Base-by-base conservation (phyloP, 192 early-diverging fungal genomes). In the Diversispora eburnea region DNA sequence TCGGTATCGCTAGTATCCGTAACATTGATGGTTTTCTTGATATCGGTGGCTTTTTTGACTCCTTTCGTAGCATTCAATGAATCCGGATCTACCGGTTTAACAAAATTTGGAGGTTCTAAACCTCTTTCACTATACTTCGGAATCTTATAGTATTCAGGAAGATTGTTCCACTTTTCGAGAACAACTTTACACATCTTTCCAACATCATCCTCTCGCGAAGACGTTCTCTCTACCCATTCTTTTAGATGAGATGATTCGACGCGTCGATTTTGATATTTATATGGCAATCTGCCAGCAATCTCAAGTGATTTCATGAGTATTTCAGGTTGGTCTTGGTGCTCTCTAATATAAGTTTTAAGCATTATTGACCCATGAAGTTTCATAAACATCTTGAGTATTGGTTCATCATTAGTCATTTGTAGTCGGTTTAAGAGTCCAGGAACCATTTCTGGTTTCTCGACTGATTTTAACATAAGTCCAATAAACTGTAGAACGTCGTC, bases 161-260 rank as follows among this genome's bases (percentile, higher is more conserved):
- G 57, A 22, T 0, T 8, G 13, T 58, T 13, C 57, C 57, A 58
- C 22, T 58, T 19, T 19, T 58, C 57, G 12, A 10, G 12, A 17
- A 54, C 51, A 17, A 17, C 46, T 48, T 19, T 47, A 1, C 45
- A 45, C n/a, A 3, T n/a, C 25, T 19, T 46, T 2, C 64, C 64
- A 66, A 66, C 48, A 4, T 22, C n/a, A 22, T 66, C 64, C 22
- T 46, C 22, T 48, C 64, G 64, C 5, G 9, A 25, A 12, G 19
- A n/a, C 17, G 48, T 48, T 48, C 25, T 46, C 10, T n/a, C 13
- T 42, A 66, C 64, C 64, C 64, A 66, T 47, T 66, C 64, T 48
- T 66, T 66, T 22, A 66, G 46, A 22, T 66, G 64, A 48, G 64
- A 66, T 42, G 43, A 42, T 47, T 66, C 64, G 22, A 66, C 64